Percentiles rank a stretch among this genome's conserved stretches.
phyloP scores from a whole-genome alignment of 2,329 filamentous ascomycete genomes.

The Pseudogymnoascus pannorum region DNA sequence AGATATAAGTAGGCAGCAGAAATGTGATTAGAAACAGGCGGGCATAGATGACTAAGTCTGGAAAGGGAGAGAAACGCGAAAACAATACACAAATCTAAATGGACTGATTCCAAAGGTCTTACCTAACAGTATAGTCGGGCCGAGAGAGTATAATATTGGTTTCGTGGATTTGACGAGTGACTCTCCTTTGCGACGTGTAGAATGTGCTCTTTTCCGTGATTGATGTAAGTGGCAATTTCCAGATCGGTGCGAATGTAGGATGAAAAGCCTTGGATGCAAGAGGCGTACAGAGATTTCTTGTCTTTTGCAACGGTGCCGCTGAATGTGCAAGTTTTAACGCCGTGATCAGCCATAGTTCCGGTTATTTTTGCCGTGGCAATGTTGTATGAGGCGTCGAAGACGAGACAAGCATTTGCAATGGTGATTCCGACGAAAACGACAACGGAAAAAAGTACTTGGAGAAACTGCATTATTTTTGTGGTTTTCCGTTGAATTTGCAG shows the following conservation, averaged over 20 bases:
- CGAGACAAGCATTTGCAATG: neutral
- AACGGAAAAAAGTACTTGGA: neutral
- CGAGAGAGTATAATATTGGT: conserved; percentile 4
- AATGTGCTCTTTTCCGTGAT: neutral
- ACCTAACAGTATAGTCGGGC: neutral
- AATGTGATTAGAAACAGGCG: neutral
- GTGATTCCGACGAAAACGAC: neutral
- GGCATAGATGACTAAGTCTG: neutral
- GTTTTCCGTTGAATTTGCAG: neutral
- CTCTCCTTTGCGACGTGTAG: neutral
- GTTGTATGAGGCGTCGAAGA: neutral
- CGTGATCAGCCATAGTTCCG: neutral
- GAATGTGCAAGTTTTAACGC: neutral
- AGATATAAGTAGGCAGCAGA: neutral
- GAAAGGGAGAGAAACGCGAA: neutral
- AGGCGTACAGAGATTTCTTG: neutral
- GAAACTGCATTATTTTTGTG: neutral
- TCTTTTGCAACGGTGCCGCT: neutral
- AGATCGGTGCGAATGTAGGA: neutral
- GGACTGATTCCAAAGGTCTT: neutral
- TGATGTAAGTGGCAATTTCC: neutral
- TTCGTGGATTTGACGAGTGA: neutral
- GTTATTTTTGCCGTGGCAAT: neutral
- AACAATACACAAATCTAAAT: neutral
- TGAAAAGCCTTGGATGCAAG: neutral